phyloP scores from a whole-genome alignment of 192 early-diverging fungal species.

The Gamsiella multidivaricata region DNA sequence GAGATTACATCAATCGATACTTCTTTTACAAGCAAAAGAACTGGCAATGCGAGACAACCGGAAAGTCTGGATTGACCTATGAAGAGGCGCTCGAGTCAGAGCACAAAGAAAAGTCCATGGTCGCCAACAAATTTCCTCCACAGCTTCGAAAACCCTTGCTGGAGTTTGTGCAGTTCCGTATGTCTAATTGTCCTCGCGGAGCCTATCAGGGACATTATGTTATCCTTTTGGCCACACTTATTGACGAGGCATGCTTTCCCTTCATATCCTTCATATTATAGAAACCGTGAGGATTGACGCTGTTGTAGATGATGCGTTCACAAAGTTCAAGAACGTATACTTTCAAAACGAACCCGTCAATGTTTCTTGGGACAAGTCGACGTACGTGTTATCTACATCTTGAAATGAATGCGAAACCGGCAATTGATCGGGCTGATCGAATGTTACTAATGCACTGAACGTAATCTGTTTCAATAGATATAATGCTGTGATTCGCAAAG shows the following conservation, averaged over 20 bases:
- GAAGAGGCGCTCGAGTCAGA: slow-evolving; percentile 85
- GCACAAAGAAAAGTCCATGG: slow-evolving; percentile 66
- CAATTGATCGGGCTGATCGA: neutral
- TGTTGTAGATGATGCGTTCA: slow-evolving; percentile 71
- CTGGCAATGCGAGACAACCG: slow-evolving; percentile 85
- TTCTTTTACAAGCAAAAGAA: slow-evolving; percentile 74
- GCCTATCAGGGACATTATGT: too few species aligned
- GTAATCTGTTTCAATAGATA: slow-evolving; percentile 60
- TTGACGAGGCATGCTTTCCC: neutral
- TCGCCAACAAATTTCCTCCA: slow-evolving; percentile 74
- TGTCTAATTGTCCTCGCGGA: slow-evolving; percentile 28
- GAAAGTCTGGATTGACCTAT: slow-evolving; percentile 80
- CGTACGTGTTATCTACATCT: slow-evolving; percentile 1
- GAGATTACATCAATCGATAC: slow-evolving; percentile 75
- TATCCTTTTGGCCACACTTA: neutral
- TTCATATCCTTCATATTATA: slow-evolving; percentile 13
- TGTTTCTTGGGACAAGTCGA: slow-evolving; percentile 57
- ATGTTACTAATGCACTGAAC: neutral
- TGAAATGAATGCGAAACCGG: neutral
- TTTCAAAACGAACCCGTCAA: slow-evolving; percentile 66
- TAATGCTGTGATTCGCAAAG: slow-evolving; percentile 52
- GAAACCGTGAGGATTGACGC: slow-evolving; percentile 66
- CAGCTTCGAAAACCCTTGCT: slow-evolving; percentile 71
- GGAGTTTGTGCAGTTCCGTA: slow-evolving; percentile 81
- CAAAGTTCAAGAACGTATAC: slow-evolving; percentile 65